These are phyloP conservation scores for Punica granatum DNA, from an alignment of 345 rosid species.

Conservation along the genomic window DNA sequence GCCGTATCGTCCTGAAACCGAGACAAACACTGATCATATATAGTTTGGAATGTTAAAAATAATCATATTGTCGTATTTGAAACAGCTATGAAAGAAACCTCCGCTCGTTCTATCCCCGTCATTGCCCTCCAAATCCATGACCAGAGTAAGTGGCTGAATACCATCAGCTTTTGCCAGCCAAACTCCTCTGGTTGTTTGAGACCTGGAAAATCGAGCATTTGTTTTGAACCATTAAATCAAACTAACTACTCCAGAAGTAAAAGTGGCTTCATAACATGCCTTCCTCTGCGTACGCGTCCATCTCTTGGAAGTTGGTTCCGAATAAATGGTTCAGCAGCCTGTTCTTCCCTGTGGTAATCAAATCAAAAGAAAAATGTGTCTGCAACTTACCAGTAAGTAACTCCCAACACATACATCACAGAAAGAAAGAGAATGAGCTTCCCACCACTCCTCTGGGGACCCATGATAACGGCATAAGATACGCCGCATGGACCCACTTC, in stretches of 20 bases:
- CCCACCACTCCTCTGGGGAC: slow-evolving; percentile 98
- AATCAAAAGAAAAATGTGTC: neutral
- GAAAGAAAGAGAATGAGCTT: too few relatives aligned
- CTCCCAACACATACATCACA: too few relatives aligned
- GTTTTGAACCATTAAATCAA: too few relatives aligned
- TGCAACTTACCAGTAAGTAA: neutral
- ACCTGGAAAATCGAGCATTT: slow-evolving; percentile 56
- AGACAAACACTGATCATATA: slow-evolving; percentile 11
- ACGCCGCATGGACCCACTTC: slow-evolving; percentile 72
- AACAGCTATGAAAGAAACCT: slow-evolving; percentile 36
- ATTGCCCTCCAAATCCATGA: slow-evolving; percentile 98
- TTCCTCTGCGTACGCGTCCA: slow-evolving; percentile 98
- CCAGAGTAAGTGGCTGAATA: slow-evolving; percentile 85
- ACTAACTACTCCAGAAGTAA: neutral
- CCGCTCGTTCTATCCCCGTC: slow-evolving; percentile 99
- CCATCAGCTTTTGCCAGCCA: slow-evolving; percentile 87
- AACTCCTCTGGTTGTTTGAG: slow-evolving; percentile 95
- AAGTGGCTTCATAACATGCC: slow-evolving; percentile 32
- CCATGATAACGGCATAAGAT: slow-evolving; percentile 94
- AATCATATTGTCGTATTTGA: too few relatives aligned
- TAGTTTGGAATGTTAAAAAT: too few relatives aligned
- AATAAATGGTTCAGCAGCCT: slow-evolving; percentile 85
- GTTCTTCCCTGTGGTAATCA: slow-evolving; percentile 68
- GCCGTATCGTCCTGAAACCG: slow-evolving; percentile 73
- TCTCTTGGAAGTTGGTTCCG: slow-evolving; percentile 81